Evolutionary conservation across 1,139 yeast species (phyloP), one percentile per base, ranked within the genome.

Genomic region (Candida labiduridarum): DNA sequence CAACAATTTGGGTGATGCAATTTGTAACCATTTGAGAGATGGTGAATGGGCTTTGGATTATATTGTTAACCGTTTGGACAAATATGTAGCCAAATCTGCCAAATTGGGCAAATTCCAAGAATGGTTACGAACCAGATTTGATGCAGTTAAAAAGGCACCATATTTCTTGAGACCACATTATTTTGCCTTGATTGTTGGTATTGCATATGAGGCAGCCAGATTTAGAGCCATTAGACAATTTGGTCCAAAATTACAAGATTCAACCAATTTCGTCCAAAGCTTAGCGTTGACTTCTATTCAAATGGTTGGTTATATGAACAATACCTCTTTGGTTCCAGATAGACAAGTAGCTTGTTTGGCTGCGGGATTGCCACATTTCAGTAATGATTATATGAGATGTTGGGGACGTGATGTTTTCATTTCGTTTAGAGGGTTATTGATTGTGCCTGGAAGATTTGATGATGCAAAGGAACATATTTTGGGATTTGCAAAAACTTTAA

Each of bases 321-420:
- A 84, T 42, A 89, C 97, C 0, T 89, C 97, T 0, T 75, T 94
- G 50, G 72, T 76, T 30, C 96, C 98, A 0, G 74, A 72, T 46
- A 74, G 76, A 29, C 72, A 76, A 54, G 80, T 84, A 12, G 88
- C 96, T 2, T 82, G 90, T 44, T 76, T 94, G 80, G 97, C 98
- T 14, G 99, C 99, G 1, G 99, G 98, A 0, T 78, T 94, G 53
- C 99, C 99, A 2, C 97, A 92, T 69, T 94, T 94, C 67, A 85
- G 95, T 62, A 81, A 80, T 52, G 90, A 87, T 58, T 91, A 89
- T 66, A 91, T 92, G 96, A 80, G 99, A 68, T 90, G 97, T 65
- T 94, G 99, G 99, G 99, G 99, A 30, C 80, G 99, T 64, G 99
- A 94, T 69, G 96, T 91, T 1, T 94, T 94, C 64, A 86, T 94